A percentile compares a stretch with the other conserved stretches of the same genome.
phyloP scores from a whole-genome alignment of 2,329 filamentous ascomycete genomes.

The Apiospora koreana region DNA sequence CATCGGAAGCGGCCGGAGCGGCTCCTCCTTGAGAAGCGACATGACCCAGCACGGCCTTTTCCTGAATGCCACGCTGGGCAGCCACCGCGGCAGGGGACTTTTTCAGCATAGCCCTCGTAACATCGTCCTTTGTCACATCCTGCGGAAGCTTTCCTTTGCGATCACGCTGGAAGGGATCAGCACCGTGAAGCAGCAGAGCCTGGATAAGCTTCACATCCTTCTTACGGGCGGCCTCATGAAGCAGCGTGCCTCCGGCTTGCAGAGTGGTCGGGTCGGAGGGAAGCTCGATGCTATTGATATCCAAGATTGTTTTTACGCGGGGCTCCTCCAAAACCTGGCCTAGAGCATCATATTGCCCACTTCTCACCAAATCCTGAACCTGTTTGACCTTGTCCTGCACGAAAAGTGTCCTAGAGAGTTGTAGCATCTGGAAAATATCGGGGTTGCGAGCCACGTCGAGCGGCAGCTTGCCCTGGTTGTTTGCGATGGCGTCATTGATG shows the following conservation, averaged over 20 bases:
- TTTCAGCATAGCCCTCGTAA: conserved; percentile 84
- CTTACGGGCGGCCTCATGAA: conserved; percentile 90
- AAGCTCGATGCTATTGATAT: conserved; percentile 90
- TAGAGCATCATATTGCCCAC: conserved; percentile 74
- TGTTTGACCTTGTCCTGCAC: conserved; percentile 83
- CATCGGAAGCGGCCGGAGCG: conserved; percentile 56
- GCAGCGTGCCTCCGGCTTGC: conserved; percentile 83
- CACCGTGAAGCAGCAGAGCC: conserved; percentile 86
- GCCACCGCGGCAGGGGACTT: conserved; percentile 92
- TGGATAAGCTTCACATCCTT: conserved; percentile 88
- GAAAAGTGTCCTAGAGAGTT: conserved; percentile 86
- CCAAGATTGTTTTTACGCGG: conserved; percentile 80
- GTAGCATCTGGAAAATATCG: conserved; percentile 93
- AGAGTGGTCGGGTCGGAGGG: conserved; percentile 77
- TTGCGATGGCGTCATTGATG: conserved; percentile 86
- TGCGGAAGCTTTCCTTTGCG: conserved; percentile 94
- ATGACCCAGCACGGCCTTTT: conserved; percentile 91
- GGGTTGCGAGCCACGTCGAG: conserved; percentile 88
- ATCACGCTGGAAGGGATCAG: conserved; percentile 93
- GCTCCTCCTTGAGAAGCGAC: conserved; percentile 56
- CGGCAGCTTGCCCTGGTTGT: conserved; percentile 81
- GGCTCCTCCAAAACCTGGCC: conserved; percentile 82
- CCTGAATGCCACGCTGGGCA: conserved; percentile 92
- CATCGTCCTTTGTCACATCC: conserved; percentile 94
- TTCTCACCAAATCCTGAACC: conserved; percentile 76